Evolutionary conservation across 1,139 yeast species (phyloP), one percentile per base, ranked within the genome.

Genomic region (Blastobotrys malaysiensis): DNA sequence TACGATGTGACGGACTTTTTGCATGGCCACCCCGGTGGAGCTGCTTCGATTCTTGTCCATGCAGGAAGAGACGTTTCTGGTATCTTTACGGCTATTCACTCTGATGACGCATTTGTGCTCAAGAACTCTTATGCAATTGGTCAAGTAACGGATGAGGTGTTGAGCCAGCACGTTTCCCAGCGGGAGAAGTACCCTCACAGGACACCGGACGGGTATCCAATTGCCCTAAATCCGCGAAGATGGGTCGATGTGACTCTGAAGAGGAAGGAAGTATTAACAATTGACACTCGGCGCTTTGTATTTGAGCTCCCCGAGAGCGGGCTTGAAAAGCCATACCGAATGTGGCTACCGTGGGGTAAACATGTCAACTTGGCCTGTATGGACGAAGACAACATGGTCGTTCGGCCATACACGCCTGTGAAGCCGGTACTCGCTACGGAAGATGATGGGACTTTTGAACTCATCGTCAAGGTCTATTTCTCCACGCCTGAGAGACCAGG

Each of bases 21-120:
- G 58, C 65, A 70, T 22, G 74, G 78, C 52, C 86, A 81, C 62
- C 86, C 86, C 1, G 86, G 86, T 24, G 86, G 86, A 5, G 74
- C 71, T 36, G 77, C 46, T 9, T 19, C 46, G 7, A 43, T 43
- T 13, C 19, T 43, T 5, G 21, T 18, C 19, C 46, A 43, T 19
- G 46, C 46, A 9, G 46, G 46, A 5, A 43, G 21, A 16, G 46
- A 26, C 11, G 31, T 26, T 9, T 9, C 31, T 9, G 31, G 31
- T 9, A 9, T 26, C 11, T 26, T 26, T 13, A 26, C 31, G 3
- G 31, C 31, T 2, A 26, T 26, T 9, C 31, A 26, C 31, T 26
- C 31, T 4, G 31, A 26, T 9, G 31, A 26, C 11, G 31, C 31
- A 9, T 26, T 26, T 9, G 31, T 26, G 7, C 31, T 26, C 31